Evolutionary conservation across 2,329 filamentous ascomycete species (phyloP), one percentile per base, ranked within the genome.

Genomic region (Zalaria obscura): DNA sequence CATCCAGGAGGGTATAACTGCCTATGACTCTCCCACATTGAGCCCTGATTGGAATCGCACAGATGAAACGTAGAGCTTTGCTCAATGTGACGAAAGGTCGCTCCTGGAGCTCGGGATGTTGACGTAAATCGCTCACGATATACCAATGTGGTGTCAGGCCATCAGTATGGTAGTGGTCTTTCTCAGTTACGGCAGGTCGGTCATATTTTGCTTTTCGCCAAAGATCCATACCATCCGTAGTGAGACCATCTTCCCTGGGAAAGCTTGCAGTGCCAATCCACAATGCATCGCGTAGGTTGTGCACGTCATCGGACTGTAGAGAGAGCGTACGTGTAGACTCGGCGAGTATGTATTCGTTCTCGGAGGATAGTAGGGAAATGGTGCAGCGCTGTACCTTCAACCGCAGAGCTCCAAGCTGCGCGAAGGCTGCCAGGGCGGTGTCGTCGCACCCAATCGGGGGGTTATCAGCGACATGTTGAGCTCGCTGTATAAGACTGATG

Each of bases 21-120:
- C 78, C 78, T 40, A 83, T 72, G 36, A 69, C 67, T 45, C 71
- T 68, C 29, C 72, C 68, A 27, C 66, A 68, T 0, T 67, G 67
- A 4, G 72, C 76, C 18, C 70, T 66, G 40, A 82, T 70, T 1
- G 78, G 78, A 0, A 80, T 74, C n/a, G 69, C 69, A 9, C 68
- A 70, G 44, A 72, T 72, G 50, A 76, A 76, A 36, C 53, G 48
- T 5, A 47, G 31, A 2, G 28, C 28, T 5, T 36, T 9, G 9
- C 31, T 43, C 32, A 43, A 47, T 5, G 37, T 36, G 18, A 51
- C 40, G 6, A 54, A 41, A 7, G 36, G 43, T 8, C 38, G 27
- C 4, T 46, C 28, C 1, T 36, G 25, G 5, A 45, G 39, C 1
- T 44, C 27, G 2, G 35, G 9, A n/a, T 49, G 31, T 6, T 44